These are phyloP conservation scores for Yamadazyma blattariae DNA, from an alignment of 1,139 yeast genomes.

Conservation along the genomic window DNA sequence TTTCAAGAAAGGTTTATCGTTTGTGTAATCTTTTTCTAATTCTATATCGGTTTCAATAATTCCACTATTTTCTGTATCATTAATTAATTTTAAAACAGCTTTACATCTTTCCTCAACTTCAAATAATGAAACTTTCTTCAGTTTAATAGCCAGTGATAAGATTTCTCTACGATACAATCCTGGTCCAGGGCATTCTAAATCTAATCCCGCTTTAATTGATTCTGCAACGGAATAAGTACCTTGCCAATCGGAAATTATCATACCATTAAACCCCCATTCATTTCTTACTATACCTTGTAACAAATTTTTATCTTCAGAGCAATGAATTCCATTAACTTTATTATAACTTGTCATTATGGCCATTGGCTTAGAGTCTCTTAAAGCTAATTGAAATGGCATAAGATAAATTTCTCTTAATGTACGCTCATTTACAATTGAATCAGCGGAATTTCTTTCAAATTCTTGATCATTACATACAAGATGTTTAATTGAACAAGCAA, in stretches of 20 bases:
- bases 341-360: constrained; percentile 55
- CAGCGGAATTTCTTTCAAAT: constrained; percentile 45
- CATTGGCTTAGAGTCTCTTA: constrained; percentile 32
- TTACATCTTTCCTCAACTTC: constrained; percentile 36
- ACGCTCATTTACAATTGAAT: constrained; percentile 47
- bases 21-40: constrained; percentile 19
- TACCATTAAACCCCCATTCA: constrained; percentile 40
- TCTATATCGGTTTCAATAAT: no score
- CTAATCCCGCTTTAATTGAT: constrained; percentile 49
- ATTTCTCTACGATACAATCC: constrained; percentile 29
- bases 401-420: constrained; percentile 59
- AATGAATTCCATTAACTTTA: constrained; percentile 54
- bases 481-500: constrained; percentile 54
- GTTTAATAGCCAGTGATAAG: background rate
- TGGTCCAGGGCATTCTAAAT: constrained; percentile 63
- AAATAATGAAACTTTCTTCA: constrained; percentile 12
- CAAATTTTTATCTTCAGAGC: constrained; percentile 39
- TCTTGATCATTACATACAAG: constrained; percentile 60
- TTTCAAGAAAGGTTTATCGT: constrained; percentile 25
- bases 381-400: constrained; percentile 56
- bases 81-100: constrained; percentile 41
- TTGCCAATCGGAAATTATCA: constrained; percentile 58
- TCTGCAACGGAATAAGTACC: constrained; percentile 48
- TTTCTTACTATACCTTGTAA: constrained; percentile 35
- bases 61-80: no score